A percentile compares a stretch with the other conserved stretches of the same genome.
Conservation (phyloP, 805 yeast genomes). For the Nakazawaea pomicola region DNA sequence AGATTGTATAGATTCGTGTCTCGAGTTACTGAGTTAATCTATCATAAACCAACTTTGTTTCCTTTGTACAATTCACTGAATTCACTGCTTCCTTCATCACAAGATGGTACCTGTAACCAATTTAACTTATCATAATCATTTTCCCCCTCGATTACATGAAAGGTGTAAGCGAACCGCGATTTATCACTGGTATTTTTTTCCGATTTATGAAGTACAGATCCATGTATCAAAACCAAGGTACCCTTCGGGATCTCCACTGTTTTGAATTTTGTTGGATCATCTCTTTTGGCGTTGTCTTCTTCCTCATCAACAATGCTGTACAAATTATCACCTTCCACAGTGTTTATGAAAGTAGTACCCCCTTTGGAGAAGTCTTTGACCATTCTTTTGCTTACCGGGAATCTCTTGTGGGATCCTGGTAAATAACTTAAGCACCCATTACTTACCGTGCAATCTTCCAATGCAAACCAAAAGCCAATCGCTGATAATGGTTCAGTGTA, state of each 20-base stretch:
- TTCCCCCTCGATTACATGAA: constrained; percentile 71
- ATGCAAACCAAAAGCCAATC: constrained; percentile 77
- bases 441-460: constrained; percentile 61
- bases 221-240: constrained; percentile 64
- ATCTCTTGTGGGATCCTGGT: constrained; percentile 65
- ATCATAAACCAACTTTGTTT: constrained; percentile 12
- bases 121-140: constrained; percentile 57
- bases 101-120: constrained; percentile 76
- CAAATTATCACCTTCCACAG: constrained; percentile 19
- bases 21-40: constrained; percentile 23
- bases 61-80: constrained; percentile 29
- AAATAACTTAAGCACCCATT: constrained; percentile 69
- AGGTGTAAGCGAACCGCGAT: constrained; percentile 73
- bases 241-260: constrained; percentile 66
- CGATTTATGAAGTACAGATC: constrained; percentile 67
- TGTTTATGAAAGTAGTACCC: constrained; percentile 53
- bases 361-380: constrained; percentile 45
- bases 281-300: constrained; percentile 23
- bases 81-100: constrained; percentile 49
- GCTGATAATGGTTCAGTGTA: constrained; percentile 69
- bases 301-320: constrained; percentile 18
- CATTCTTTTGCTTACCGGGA: constrained; percentile 56
- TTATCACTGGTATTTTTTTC: constrained; percentile 48
- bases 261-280: constrained; percentile 37
- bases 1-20: constrained; percentile 63